Evolutionary conservation across 805 yeast genomes (phyloP).

Genomic region (Starmerella apis): DNA sequence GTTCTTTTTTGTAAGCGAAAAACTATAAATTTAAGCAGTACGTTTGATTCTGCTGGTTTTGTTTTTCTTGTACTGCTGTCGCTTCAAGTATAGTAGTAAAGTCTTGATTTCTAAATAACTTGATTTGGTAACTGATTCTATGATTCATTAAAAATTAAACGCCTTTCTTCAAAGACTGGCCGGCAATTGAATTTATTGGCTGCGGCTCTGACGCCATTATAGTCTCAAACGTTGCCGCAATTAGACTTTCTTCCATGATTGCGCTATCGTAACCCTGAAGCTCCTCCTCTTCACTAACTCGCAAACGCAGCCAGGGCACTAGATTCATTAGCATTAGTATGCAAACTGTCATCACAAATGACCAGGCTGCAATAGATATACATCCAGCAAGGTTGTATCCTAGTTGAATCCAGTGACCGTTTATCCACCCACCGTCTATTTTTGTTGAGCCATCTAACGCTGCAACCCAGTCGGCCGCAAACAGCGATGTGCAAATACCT

Average conservation of each 20-base stretch:
- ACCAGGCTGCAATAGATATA: conserved; percentile 16
- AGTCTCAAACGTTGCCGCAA: neutral
- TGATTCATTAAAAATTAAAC: neutral
- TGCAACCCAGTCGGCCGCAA: conserved; percentile 40
- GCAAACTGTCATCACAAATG: conserved; percentile 10
- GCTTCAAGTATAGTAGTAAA: too few species aligned
- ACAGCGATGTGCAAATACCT: conserved; percentile 1
- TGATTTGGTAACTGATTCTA: too few species aligned
- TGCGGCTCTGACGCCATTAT: neutral
- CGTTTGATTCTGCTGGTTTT: too few species aligned
- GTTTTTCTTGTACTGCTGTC: too few species aligned
- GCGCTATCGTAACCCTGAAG: conserved; percentile 11
- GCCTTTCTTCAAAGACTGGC: neutral
- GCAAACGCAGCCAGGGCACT: conserved; percentile 12
- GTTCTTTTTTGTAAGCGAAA: too few species aligned
- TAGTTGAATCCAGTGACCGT: conserved; percentile 15
- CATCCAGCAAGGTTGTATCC: conserved; percentile 16
- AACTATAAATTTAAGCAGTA: too few species aligned
- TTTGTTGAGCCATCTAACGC: conserved; percentile 13
- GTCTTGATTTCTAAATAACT: too few species aligned
- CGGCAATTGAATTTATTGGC: neutral
- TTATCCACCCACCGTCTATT: conserved; percentile 18
- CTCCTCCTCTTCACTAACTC: conserved; percentile 12
- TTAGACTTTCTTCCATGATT: conserved; percentile 15
- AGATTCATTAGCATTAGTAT: conserved; percentile 9